These are phyloP conservation scores for Entrophospora sp. DNA, from an alignment of 192 early-diverging fungal genomes.

Conservation along the genomic window DNA sequence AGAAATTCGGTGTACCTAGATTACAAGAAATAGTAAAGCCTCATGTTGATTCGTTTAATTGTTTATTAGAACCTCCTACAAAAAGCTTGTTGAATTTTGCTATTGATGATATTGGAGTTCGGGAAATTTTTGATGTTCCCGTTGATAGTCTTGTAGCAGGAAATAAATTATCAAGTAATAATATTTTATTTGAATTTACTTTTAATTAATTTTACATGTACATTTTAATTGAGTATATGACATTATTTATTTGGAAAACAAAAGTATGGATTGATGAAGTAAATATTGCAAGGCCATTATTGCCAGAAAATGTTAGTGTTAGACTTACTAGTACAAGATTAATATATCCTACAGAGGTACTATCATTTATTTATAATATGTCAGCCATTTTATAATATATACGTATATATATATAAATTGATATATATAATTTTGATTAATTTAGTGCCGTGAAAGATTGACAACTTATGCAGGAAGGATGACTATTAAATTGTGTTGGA, in stretches of 20 bases:
- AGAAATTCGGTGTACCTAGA: slow-evolving; percentile 46
- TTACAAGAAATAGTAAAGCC: slow-evolving; percentile 67
- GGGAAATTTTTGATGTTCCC: slow-evolving; percentile 59
- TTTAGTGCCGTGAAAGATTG: slow-evolving; percentile 71
- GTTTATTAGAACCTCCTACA: too few relatives aligned
- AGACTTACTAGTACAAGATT: slow-evolving; percentile 41
- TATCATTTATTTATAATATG: neutral
- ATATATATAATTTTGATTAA: too few relatives aligned
- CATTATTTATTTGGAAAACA: too few relatives aligned
- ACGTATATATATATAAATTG: too few relatives aligned
- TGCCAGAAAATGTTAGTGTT: slow-evolving; percentile 55
- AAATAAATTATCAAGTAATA: too few relatives aligned
- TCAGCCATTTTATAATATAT: too few relatives aligned
- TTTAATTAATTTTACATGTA: too few relatives aligned
- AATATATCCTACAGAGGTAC: slow-evolving; percentile 61
- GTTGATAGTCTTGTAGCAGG: too few relatives aligned
- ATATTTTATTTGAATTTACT: too few relatives aligned
- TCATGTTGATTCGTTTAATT: slow-evolving; percentile 93
- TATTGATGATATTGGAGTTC: slow-evolving; percentile 58
- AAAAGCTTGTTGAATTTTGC: slow-evolving; percentile 68
- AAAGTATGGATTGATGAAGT: slow-evolving; percentile 72
- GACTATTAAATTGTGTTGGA: slow-evolving; percentile 69
- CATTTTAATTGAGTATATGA: too few relatives aligned
- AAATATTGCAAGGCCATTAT: slow-evolving; percentile 60
- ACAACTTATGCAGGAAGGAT: slow-evolving; percentile 74